Evolutionary conservation across 352 stramenopile genomes (phyloP).

Genomic region (Phytophthora podocarpi): DNA sequence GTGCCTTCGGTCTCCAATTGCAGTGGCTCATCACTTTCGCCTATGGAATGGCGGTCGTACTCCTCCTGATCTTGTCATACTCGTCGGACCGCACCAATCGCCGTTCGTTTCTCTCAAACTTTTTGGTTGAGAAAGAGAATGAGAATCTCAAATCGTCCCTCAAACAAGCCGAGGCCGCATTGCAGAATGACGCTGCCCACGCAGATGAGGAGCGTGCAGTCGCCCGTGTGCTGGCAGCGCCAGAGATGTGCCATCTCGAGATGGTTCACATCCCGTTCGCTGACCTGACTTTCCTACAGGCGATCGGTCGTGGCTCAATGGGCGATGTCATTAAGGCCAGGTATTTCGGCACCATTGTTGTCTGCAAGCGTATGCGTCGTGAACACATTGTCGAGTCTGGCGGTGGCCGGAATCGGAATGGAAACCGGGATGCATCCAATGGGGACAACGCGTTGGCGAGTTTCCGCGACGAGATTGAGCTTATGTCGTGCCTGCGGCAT

Average conservation of each 20-base stretch:
- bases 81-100: constrained; percentile 82
- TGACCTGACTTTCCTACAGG: constrained; percentile 82
- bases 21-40: constrained; percentile 74
- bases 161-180: constrained; percentile 76
- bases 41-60: constrained; percentile 66
- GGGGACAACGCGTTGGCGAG: constrained; percentile 56
- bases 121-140: constrained; percentile 88
- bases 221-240: constrained; percentile 62
- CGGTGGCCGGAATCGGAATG: constrained; percentile 16
- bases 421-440: constrained; percentile 19
- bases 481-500: constrained; percentile 86
- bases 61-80: constrained; percentile 80
- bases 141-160: constrained; percentile 80
- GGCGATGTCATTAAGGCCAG: constrained; percentile 90
- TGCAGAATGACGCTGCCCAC: constrained; percentile 80
- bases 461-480: constrained; percentile 87
- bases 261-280: constrained; percentile 84
- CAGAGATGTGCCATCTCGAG: constrained; percentile 79
- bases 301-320: constrained; percentile 81
- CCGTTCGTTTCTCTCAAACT: constrained; percentile 81
- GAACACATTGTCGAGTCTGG: constrained; percentile 74
- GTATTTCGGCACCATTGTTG: constrained; percentile 87
- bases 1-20: constrained; percentile 52
- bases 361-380: constrained; percentile 88
- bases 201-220: constrained; percentile 80